A percentile compares a stretch with the other conserved stretches of the same genome.
Conservation (phyloP, 2,329 filamentous ascomycete species). For the Penicillium paneum region DNA sequence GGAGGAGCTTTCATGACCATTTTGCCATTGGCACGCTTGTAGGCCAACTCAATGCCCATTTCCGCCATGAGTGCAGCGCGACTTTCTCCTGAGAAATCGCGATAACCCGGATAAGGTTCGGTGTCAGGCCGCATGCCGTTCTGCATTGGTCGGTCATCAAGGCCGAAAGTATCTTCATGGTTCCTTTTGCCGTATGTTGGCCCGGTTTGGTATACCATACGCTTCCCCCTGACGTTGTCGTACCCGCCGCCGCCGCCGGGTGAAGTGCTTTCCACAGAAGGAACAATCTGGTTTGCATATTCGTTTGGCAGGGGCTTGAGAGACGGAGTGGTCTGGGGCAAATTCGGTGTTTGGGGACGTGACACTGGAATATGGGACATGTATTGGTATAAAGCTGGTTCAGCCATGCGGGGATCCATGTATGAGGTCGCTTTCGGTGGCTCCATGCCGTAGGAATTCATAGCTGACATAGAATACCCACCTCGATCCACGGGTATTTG, state of each 20-base stretch:
- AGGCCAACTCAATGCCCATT: conserved; percentile 31
- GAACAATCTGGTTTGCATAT: conserved; percentile 21
- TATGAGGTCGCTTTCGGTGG: conserved; percentile 30
- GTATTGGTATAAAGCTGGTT: conserved; percentile 41
- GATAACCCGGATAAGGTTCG: conserved; percentile 25
- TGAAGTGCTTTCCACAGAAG: conserved; percentile 22
- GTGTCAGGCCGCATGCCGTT: conserved; percentile 46
- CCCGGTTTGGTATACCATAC: conserved; percentile 33
- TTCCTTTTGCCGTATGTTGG: conserved; percentile 32
- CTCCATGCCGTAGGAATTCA: conserved; percentile 32
- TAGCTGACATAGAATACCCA: conserved; percentile 27
- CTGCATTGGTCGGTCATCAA: conserved; percentile 40
- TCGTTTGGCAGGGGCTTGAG: conserved; percentile 36
- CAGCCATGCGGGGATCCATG: conserved; percentile 37
- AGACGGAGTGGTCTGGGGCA: conserved; percentile 32
- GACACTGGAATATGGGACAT: conserved; percentile 27
- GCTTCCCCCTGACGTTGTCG: conserved; percentile 26
- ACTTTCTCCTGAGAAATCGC: conserved; percentile 27
- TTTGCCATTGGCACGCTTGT: conserved; percentile 37
- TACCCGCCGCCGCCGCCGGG: conserved; percentile 22
- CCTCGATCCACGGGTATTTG: conserved; percentile 22
- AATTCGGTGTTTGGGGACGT: conserved; percentile 28
- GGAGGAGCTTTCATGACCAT: conserved; percentile 35
- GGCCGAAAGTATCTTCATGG: conserved; percentile 41
- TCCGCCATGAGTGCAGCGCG: conserved; percentile 25